These are phyloP conservation scores for Coccomyxa sp. DNA, from an alignment of 139 green algal species.

Conservation along the genomic window DNA sequence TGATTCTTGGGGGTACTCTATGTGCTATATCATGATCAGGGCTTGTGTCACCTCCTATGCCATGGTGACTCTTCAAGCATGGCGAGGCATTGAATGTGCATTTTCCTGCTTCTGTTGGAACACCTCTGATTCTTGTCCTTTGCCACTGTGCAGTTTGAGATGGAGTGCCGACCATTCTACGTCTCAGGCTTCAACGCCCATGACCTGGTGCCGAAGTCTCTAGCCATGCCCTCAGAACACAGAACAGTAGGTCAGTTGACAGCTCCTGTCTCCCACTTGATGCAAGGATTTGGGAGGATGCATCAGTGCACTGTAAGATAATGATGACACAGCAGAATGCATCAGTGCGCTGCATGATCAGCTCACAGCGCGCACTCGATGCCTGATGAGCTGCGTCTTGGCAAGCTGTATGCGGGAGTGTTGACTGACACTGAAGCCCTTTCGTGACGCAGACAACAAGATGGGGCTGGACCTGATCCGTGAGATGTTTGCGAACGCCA, in stretches of 20 bases:
- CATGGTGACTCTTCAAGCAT: not conserved
- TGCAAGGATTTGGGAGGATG: too few species aligned
- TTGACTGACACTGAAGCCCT: not conserved
- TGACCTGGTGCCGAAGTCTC: slow-evolving; percentile 25
- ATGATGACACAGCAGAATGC: too few species aligned
- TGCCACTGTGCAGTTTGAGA: slow-evolving; percentile 52
- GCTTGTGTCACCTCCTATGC: not conserved
- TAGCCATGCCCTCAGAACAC: slow-evolving; percentile 20
- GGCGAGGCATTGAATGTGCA: not conserved
- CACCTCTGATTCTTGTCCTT: not conserved
- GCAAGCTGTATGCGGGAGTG: too few species aligned
- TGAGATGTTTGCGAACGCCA: slow-evolving; percentile 28
- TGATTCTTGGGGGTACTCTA: not conserved
- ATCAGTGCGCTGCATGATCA: too few species aligned
- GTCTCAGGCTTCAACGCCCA: slow-evolving; percentile 57
- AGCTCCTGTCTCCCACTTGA: too few species aligned
- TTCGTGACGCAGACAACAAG: slow-evolving; percentile 3
- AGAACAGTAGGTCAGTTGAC: slow-evolving; percentile 14
- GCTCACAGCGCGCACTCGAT: too few species aligned
- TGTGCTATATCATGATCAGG: not conserved
- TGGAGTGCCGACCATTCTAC: slow-evolving; percentile 54
- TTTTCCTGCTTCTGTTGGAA: not conserved
- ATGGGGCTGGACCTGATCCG: slow-evolving; percentile 26
- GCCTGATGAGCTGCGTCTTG: too few species aligned
- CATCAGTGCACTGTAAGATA: too few species aligned